phyloP scores from a whole-genome alignment of 2,329 filamentous ascomycete genomes.

The Aplosporella prunicola region DNA sequence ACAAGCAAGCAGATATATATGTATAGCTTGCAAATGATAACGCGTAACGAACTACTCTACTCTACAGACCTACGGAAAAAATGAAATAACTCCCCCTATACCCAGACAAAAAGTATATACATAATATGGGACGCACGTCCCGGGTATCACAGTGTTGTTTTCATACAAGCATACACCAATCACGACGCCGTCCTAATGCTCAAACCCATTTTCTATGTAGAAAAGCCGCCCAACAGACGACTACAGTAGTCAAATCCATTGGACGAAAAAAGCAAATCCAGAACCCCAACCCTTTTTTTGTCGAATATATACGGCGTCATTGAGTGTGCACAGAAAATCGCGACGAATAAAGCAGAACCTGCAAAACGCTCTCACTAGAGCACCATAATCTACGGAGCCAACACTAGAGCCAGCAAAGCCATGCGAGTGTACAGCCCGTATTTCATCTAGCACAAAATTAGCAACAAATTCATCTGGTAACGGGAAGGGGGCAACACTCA shows the following conservation, averaged over 20 bases:
- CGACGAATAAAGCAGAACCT: slow-evolving; percentile 10
- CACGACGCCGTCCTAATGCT: slow-evolving; percentile 6
- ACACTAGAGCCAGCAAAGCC: slow-evolving; percentile 88
- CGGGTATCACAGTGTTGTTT: no score
- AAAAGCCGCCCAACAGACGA: no score
- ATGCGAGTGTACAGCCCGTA: slow-evolving; percentile 97
- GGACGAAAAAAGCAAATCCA: background rate
- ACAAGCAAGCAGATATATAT: slow-evolving; percentile 2
- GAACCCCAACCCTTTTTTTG: slow-evolving; percentile 1
- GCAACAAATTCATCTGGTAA: background rate
- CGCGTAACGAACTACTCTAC: background rate
- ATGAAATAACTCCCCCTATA: slow-evolving; percentile 26
- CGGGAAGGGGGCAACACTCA: slow-evolving; percentile 42
- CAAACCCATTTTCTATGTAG: slow-evolving; percentile 7
- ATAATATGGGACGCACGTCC: slow-evolving; percentile 4
- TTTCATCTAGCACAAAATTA: slow-evolving; percentile 62
- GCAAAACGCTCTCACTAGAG: slow-evolving; percentile 1
- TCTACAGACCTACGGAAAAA: slow-evolving; percentile 19
- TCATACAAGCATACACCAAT: slow-evolving; percentile 3
- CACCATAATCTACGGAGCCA: slow-evolving; percentile 45
- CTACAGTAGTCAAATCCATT: no score
- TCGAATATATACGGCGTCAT: background rate
- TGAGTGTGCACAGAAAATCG: background rate
- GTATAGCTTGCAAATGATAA: no score
- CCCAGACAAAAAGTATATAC: slow-evolving; percentile 9